Evolutionary conservation across 1,284 basidiomycete genomes (phyloP), one percentile per base, ranked within the genome.

Genomic region (Trichosporon faecale): DNA sequence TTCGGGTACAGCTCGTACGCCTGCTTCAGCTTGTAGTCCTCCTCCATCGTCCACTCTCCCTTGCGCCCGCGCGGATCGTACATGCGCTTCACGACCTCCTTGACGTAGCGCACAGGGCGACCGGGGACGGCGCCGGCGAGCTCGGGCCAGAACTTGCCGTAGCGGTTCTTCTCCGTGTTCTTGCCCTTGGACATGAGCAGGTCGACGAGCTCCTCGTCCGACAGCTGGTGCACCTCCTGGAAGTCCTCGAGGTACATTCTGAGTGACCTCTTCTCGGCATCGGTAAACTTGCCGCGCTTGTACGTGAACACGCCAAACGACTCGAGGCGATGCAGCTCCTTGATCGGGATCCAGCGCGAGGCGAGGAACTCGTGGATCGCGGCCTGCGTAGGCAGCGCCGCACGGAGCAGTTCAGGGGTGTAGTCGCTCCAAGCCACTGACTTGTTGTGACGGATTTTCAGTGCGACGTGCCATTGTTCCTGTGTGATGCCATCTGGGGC

Each of bases 31-130:
- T 70, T 73, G n/a, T 57, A 68, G 66, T 82, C 81, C 66, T 82
- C 79, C 18, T 75, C 74, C 14, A 71, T 66, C 0, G 76, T 77
- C 80, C 80, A 82, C 27, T 67, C 49, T 4, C 81, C 81, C 73
- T 82, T 79, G 25, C 75, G 73, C 3, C 74, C 78, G 23, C 74
- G 70, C 25, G 80, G 78, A 72, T 82, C 75, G 68, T 78, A 79
- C 68, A 76, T 75, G 44, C 80, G 67, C 70, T 77, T 74, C 16
- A 80, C 75, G 25, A 73, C 73, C 64, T 77, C 75, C 70, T 78
- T 77, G 44, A 81, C 77, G 61, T 78, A 78, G 29, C 74, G 73
- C 25, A 80, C 76, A 0, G 81, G 81, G 57, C 81, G 72, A n/a
- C 81, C 81, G 6, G 80, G 79, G 1, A 76, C 71, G 12, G 65